Evolutionary conservation across 2,329 filamentous ascomycete genomes (phyloP).

Genomic region (Acephala macrosclerotiorum): DNA sequence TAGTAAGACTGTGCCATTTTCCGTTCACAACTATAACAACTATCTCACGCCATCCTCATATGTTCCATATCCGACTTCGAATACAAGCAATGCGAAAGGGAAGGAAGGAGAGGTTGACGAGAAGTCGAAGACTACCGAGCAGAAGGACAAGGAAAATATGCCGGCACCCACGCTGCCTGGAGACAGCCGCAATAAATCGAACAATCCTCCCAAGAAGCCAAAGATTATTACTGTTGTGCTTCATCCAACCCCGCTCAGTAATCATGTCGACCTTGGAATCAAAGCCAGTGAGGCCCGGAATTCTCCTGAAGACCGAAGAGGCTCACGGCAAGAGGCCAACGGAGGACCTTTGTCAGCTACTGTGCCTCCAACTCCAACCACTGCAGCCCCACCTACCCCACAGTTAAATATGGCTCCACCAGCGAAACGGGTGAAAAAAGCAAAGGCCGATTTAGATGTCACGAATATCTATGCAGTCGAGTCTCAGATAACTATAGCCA

Average conservation of each 20-base stretch:
- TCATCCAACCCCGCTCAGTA: slow-evolving; percentile 79
- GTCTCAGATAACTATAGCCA: slow-evolving; percentile 75
- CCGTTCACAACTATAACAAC: slow-evolving; percentile 90
- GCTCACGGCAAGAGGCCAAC: slow-evolving; percentile 48
- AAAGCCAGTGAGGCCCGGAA: slow-evolving; percentile 72
- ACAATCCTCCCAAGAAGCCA: slow-evolving; percentile 58
- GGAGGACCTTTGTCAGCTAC: slow-evolving; percentile 52
- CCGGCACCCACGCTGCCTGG: slow-evolving; percentile 57
- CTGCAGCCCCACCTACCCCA: slow-evolving; percentile 66
- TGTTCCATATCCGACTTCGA: slow-evolving; percentile 74
- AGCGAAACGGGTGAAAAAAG: slow-evolving; percentile 72
- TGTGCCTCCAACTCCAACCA: slow-evolving; percentile 70
- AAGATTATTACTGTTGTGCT: slow-evolving; percentile 81
- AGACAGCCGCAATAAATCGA: slow-evolving; percentile 52
- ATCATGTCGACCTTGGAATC: slow-evolving; percentile 78
- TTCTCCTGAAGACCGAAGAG: slow-evolving; percentile 54
- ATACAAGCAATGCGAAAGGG: slow-evolving; percentile 40
- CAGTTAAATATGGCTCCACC: slow-evolving; percentile 63
- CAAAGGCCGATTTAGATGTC: slow-evolving; percentile 79
- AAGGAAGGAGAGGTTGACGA: slow-evolving; percentile 44
- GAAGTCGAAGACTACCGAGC: slow-evolving; percentile 44
- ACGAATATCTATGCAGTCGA: slow-evolving; percentile 78
- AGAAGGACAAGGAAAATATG: slow-evolving; percentile 66
- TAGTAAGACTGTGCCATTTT: slow-evolving; percentile 74
- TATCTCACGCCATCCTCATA: slow-evolving; percentile 91